Evolutionary conservation across 805 yeast species (phyloP).

Genomic region (Citeromyces nyonsensis): DNA sequence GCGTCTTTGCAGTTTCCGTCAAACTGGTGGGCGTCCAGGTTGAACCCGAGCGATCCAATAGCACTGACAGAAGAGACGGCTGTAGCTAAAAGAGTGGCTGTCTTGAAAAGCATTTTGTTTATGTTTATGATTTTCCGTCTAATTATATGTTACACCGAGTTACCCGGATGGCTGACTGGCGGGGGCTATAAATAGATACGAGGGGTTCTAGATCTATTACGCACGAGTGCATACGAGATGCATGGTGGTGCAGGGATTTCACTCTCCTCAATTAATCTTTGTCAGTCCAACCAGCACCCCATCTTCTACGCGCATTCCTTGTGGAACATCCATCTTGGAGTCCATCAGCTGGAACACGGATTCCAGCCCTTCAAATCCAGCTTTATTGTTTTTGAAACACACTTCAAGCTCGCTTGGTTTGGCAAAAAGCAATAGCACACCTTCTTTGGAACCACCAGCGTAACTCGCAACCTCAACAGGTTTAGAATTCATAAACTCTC

Average conservation of each 20-base stretch:
- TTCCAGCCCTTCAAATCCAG: conserved; percentile 33
- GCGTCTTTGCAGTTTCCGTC: conserved; percentile 65
- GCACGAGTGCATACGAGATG: no score
- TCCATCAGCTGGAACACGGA: conserved; percentile 57
- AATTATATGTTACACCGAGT: neutral
- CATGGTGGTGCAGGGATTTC: no score
- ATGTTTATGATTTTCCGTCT: no score
- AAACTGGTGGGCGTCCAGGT: conserved; percentile 72
- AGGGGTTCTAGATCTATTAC: no score
- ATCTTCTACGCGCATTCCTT: conserved; percentile 54
- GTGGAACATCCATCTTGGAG: conserved; percentile 35
- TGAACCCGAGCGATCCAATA: conserved; percentile 42
- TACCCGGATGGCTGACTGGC: neutral
- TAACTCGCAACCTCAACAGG: conserved; percentile 3
- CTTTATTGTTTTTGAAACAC: conserved; percentile 36
- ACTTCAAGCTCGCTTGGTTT: conserved; percentile 39
- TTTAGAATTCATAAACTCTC: conserved; percentile 30
- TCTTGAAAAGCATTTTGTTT: neutral
- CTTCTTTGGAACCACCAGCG: conserved; percentile 6
- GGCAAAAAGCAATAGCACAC: conserved; percentile 43
- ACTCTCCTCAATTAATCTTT: conserved; percentile 7
- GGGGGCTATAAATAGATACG: neutral
- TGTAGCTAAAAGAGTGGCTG: neutral
- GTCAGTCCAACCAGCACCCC: conserved; percentile 46
- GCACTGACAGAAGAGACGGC: conserved; percentile 1